Evolutionary conservation across 495 filamentous ascomycete genomes (phyloP).

Genomic region (Podospora tetraspora): DNA sequence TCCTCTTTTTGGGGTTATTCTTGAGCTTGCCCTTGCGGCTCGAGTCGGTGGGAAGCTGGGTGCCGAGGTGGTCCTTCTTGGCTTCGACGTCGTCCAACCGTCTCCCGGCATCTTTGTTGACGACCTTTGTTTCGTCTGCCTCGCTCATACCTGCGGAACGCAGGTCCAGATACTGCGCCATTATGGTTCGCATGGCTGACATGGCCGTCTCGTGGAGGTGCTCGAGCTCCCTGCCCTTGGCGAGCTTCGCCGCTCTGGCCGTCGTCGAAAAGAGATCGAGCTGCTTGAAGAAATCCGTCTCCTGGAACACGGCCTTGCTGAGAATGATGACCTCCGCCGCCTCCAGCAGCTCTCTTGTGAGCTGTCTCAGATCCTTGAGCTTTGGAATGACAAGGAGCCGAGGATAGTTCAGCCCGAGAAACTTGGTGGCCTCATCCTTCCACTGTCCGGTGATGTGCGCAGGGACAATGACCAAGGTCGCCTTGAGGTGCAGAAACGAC

Average conservation of each 20-base stretch:
- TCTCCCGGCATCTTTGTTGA: background rate
- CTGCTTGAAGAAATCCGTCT: background rate
- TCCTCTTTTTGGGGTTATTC: background rate
- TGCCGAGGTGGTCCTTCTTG: background rate
- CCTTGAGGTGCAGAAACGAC: conserved; percentile 47
- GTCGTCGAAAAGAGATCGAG: conserved; percentile 1
- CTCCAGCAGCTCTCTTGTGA: conserved; percentile 35
- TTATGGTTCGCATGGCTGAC: background rate
- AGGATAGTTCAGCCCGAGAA: conserved; percentile 34
- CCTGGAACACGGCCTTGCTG: conserved; percentile 18
- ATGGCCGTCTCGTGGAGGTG: background rate
- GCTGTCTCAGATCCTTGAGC: conserved; percentile 22
- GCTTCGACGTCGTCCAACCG: background rate
- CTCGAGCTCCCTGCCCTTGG: conserved; percentile 10
- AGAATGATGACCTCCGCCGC: conserved; percentile 56
- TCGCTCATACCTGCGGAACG: background rate
- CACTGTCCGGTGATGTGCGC: conserved; percentile 61
- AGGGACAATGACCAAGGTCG: conserved; percentile 67
- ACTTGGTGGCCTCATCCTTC: conserved; percentile 55
- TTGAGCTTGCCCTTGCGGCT: background rate
- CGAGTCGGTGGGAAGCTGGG: background rate
- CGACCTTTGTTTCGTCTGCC: background rate
- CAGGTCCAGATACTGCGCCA: background rate
- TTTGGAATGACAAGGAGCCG: conserved; percentile 42
- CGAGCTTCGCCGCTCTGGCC: conserved; percentile 20